phyloP scores from a whole-genome alignment of 768 basidiomycete genomes.

The Mycena rebaudengoi region DNA sequence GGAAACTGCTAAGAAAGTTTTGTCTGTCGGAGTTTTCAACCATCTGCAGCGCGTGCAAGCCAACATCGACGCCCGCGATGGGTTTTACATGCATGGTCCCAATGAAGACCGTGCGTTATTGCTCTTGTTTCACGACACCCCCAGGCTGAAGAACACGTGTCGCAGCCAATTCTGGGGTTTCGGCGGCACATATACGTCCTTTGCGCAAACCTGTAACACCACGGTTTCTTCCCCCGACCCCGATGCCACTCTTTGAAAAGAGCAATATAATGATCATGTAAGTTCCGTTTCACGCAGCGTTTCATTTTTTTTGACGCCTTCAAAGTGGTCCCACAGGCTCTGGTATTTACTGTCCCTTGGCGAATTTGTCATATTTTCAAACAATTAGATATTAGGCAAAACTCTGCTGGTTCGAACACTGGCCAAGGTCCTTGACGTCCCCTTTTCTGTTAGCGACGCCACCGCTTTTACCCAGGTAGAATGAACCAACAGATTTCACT shows the following conservation, averaged over 20 bases:
- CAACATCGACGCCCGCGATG: slow-evolving; percentile 60
- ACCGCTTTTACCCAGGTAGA: slow-evolving; percentile 90
- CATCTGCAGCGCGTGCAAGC: slow-evolving; percentile 91
- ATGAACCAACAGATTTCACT: not conserved
- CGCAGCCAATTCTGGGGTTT: slow-evolving; percentile 50
- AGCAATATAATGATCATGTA: slow-evolving; percentile 95
- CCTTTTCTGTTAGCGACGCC: slow-evolving; percentile 93
- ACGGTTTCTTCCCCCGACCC: slow-evolving; percentile 51
- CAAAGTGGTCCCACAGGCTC: slow-evolving; percentile 86
- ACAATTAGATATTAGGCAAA: slow-evolving; percentile 64
- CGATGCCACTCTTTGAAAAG: slow-evolving; percentile 83
- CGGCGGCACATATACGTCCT: slow-evolving; percentile 70
- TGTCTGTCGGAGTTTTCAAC: slow-evolving; percentile 95
- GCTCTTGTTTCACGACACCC: not conserved
- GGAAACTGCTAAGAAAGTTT: slow-evolving; percentile 91
- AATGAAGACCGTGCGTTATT: slow-evolving; percentile 27
- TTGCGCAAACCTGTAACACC: slow-evolving; percentile 51
- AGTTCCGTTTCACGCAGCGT: slow-evolving; percentile 27
- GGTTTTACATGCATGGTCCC: slow-evolving; percentile 7
- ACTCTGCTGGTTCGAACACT: slow-evolving; percentile 91
- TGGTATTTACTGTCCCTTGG: slow-evolving; percentile 50
- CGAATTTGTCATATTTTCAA: not conserved
- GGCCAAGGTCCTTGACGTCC: slow-evolving; percentile 91
- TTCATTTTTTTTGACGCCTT: not conserved
- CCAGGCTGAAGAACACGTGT: not conserved